Conservation (phyloP, 805 yeast genomes). For the Saccharomycopsis sp. region DNA sequence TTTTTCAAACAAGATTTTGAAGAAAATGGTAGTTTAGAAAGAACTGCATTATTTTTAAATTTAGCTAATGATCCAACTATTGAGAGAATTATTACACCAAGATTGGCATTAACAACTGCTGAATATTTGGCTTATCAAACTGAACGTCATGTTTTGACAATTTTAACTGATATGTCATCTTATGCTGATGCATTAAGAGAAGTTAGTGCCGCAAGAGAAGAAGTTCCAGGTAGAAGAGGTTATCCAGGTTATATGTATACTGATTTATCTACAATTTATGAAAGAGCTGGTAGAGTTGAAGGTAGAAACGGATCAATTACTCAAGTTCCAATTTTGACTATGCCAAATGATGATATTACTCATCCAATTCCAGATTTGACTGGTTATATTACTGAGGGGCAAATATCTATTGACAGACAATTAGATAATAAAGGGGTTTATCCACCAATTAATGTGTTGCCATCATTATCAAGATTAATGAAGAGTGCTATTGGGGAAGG, state of each 20-base stretch:
- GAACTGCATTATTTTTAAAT: slow-evolving; percentile 93
- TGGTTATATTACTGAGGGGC: slow-evolving; percentile 99
- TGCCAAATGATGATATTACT: slow-evolving; percentile 99
- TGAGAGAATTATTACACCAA: slow-evolving; percentile 98
- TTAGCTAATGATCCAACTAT: slow-evolving; percentile 99
- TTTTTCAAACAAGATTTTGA: slow-evolving; percentile 99
- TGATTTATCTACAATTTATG: slow-evolving; percentile 97
- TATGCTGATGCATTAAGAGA: slow-evolving; percentile 99
- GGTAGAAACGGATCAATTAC: slow-evolving; percentile 99
- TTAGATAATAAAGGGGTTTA: slow-evolving; percentile 93
- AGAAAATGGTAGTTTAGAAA: slow-evolving; percentile 96
- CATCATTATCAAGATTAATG: slow-evolving; percentile 96
- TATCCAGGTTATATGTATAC: slow-evolving; percentile 99
- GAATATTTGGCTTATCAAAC: slow-evolving; percentile 98
- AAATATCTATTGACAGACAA: slow-evolving; percentile 95
- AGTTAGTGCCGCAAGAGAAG: slow-evolving; percentile 99
- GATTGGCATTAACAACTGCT: slow-evolving; percentile 97
- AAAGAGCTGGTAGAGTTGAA: slow-evolving; percentile 99
- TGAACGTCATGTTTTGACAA: slow-evolving; percentile 97
- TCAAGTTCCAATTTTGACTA: slow-evolving; percentile 96
- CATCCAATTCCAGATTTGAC: slow-evolving; percentile 99
- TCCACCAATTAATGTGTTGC: slow-evolving; percentile 98
- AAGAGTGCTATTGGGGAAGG: slow-evolving; percentile 99
- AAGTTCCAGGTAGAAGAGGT: slow-evolving; percentile 99
- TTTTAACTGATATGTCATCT: slow-evolving; percentile 99